Base-by-base conservation (phyloP, 2,329 filamentous ascomycete species). In the Harringtonia aguacate region DNA sequence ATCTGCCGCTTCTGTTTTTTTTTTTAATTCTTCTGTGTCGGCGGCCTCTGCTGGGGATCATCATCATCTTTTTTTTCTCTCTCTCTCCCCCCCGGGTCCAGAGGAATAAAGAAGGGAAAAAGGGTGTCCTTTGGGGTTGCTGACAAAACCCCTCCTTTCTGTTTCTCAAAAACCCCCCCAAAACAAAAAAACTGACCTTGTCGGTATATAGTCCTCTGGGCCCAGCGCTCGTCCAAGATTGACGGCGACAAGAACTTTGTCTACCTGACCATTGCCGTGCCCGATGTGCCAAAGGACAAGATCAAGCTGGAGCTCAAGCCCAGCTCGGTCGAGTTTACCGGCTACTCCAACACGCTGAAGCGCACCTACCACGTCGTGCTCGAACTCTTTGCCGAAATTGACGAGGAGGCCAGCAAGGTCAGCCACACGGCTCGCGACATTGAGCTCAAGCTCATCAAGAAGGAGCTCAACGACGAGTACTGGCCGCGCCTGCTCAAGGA, bases 401-500 rank as follows among this genome's bases (percentile, higher is more conserved):
- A 95, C 65, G 73, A 81, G 49, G 77, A 77, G 49, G 80, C 85
- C 65, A 86, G 79, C 73, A 92, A 90, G 72, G 79, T 84, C 61
- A 80, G 86, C 73, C 87, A 95, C 77, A 94, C 84, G 37, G 73
- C 78, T 60, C 87, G 90, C 67, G 88, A 88, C 59, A 73, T 95
- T 55, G 84, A 94, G 72, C 67, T 97, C 57, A 85, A 94, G 63
- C 76, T 98, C 64, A 79, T 86, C 68, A 98, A 98, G 85, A 95
- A 95, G 81, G 88, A 94, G 61, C 75, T 92, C 53, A 86, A 88
- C 68, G 79, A 87, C 59, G 87, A 92, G 67, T 97, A 83, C 78
- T 98, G 92, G 92, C 89, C 89, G 51, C 81, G 92, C 52, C 76
- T 98, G 58, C 75, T 95, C 62, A 95, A 95, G 81, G 86, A 90